phyloP scores from a whole-genome alignment of 2,329 filamentous ascomycete species.

The Chaetomium strumarium region DNA sequence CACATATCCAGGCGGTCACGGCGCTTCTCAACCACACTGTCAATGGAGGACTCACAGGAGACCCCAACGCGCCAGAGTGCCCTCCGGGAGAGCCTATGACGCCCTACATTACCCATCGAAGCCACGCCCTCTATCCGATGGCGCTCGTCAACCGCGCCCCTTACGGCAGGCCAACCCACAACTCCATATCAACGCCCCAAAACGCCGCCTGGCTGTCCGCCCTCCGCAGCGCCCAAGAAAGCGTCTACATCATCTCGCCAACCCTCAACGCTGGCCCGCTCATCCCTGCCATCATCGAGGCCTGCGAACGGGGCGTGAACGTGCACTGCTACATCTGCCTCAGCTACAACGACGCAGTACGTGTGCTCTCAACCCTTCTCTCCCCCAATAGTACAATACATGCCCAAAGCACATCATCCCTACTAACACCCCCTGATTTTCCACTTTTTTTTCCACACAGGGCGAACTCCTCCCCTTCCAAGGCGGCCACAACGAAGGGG shows the following conservation, averaged over 20 bases:
- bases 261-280: conserved; percentile 68
- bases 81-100: conserved; percentile 52
- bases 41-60: conserved; percentile 43
- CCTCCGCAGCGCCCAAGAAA: conserved; percentile 55
- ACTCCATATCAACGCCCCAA: conserved; percentile 59
- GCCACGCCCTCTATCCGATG: conserved; percentile 57
- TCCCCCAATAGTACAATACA: too few species aligned
- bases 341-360: conserved; percentile 67
- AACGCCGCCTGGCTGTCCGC: conserved; percentile 70
- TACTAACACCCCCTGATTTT: neutral
- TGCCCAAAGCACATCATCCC: neutral
- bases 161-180: conserved; percentile 57
- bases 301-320: conserved; percentile 60
- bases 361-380: conserved; percentile 19
- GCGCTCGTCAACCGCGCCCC: conserved; percentile 65
- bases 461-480: conserved; percentile 63
- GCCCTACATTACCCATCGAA: conserved; percentile 55
- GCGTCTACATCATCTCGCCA: conserved; percentile 73
- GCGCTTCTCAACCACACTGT: conserved; percentile 60
- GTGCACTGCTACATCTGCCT: conserved; percentile 68
- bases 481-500: conserved; percentile 24
- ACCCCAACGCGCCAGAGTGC: conserved; percentile 45
- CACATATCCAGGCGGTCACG: conserved; percentile 52
- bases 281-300: conserved; percentile 55
- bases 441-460: conserved; percentile 28